Percentiles rank a stretch among this genome's conserved stretches.
These are phyloP conservation scores for Gnetum montanum DNA, from an alignment of 75 land plant genomes.

Conservation along the genomic window DNA sequence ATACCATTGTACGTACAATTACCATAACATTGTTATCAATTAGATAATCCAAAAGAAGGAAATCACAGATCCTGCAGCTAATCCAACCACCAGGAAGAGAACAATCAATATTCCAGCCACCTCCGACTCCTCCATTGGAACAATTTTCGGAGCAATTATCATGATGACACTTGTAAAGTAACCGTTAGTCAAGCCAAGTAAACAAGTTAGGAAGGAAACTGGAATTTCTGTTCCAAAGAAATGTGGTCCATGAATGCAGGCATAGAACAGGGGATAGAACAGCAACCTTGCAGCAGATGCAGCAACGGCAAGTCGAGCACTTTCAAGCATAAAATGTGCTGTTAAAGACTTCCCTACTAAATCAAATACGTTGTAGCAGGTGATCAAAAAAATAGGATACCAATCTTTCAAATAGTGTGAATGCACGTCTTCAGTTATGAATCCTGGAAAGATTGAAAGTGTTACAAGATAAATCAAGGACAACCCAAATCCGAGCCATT, in stretches of 20 bases:
- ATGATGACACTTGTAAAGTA: conserved; percentile 75
- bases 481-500: conserved; percentile 56
- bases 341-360: conserved; percentile 73
- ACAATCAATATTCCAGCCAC: conserved; percentile 72
- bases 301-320: conserved; percentile 41
- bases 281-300: conserved; percentile 57
- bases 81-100: conserved; percentile 69
- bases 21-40: too few species aligned
- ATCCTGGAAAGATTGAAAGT: conserved; percentile 87
- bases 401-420: conserved; percentile 78
- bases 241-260: conserved; percentile 81
- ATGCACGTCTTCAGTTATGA: conserved; percentile 90
- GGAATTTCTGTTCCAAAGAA: conserved; percentile 77
- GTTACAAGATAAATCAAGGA: conserved; percentile 79
- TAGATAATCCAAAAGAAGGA: conserved; percentile 90
- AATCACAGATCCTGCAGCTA: conserved; percentile 65
- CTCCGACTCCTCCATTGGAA: conserved; percentile 71
- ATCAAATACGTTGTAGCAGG: conserved; percentile 74
- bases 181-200: conserved; percentile 85
- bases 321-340: conserved; percentile 56
- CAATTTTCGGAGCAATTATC: conserved; percentile 82
- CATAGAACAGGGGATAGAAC: conserved; percentile 71
- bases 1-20: too few species aligned
- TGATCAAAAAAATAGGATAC: conserved; percentile 75
- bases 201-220: conserved; percentile 58